Percentiles rank a stretch among this genome's conserved stretches.
phyloP scores from a whole-genome alignment of 176 grass and related monocot genomes.

The Lolium perenne region DNA sequence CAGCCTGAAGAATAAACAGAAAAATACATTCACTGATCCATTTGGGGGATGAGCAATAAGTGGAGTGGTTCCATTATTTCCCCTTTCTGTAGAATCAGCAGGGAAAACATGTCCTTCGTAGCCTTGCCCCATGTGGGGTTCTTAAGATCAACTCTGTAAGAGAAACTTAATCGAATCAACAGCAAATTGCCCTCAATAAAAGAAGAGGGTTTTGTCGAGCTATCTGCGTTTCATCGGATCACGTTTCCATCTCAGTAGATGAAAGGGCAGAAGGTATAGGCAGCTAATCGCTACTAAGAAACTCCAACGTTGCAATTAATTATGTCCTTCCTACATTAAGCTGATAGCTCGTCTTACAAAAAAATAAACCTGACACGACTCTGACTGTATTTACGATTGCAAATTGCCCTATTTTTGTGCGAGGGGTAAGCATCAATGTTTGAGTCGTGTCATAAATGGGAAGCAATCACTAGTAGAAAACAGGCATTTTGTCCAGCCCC shows the following conservation, averaged over 20 bases:
- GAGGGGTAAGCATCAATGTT: no score
- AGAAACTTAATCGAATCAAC: constrained; percentile 8
- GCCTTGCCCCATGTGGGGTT: background rate
- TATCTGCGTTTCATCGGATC: constrained; percentile 1
- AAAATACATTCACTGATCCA: background rate
- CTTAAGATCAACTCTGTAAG: background rate
- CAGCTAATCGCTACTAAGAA: background rate
- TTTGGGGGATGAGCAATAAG: constrained; percentile 7
- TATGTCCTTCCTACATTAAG: no score
- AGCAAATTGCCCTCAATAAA: background rate
- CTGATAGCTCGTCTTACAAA: no score
- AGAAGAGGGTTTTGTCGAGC: background rate
- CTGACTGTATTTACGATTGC: no score
- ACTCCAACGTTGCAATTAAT: no score
- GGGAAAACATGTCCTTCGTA: background rate
- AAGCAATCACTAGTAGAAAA: no score
- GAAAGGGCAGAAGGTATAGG: background rate
- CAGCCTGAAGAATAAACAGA: constrained; percentile 39
- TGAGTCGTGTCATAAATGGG: no score
- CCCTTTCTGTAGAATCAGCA: background rate
- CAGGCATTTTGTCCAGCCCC: no score
- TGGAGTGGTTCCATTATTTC: constrained; percentile 5
- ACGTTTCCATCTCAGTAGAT: background rate
- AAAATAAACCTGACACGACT: no score
- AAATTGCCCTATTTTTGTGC: no score